These are phyloP conservation scores for Podospora pseudoanserina DNA, from an alignment of 495 filamentous ascomycete species.

Conservation along the genomic window DNA sequence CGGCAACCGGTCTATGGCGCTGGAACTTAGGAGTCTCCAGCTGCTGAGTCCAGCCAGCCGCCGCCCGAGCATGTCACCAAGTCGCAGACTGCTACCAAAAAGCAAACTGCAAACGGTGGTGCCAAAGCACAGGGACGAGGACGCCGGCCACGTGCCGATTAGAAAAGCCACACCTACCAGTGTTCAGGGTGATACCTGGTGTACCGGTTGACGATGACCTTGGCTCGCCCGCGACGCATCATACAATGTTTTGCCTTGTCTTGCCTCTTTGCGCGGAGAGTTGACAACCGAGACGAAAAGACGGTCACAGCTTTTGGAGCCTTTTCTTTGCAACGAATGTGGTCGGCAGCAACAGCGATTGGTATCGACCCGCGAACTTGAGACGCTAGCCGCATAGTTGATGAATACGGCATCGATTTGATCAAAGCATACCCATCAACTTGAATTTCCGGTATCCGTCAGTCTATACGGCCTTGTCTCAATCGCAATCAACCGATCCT, in stretches of 20 bases:
- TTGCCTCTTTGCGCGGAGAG: constrained; percentile 10
- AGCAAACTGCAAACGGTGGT: neutral
- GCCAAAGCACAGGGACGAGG: constrained; percentile 5
- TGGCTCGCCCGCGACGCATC: constrained; percentile 6
- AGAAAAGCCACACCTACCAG: constrained; percentile 23
- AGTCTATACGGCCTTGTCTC: neutral
- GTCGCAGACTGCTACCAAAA: neutral
- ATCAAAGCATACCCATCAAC: neutral
- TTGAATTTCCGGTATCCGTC: too few relatives aligned
- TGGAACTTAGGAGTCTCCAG: constrained; percentile 25
- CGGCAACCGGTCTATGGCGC: constrained; percentile 42
- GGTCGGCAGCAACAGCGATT: neutral
- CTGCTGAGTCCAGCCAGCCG: constrained; percentile 12
- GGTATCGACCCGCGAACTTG: neutral
- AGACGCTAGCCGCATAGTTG: neutral
- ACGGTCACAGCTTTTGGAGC: constrained; percentile 9
- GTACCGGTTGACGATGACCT: constrained; percentile 22
- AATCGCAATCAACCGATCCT: neutral
- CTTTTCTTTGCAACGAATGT: neutral
- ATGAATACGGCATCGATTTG: neutral
- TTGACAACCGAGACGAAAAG: constrained; percentile 21
- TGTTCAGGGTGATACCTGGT: constrained; percentile 41
- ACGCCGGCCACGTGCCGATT: constrained; percentile 8
- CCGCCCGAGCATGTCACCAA: neutral
- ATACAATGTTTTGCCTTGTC: neutral